Evolutionary conservation across 345 rosid genomes (phyloP).

Genomic region (Microthlaspi erraticum): DNA sequence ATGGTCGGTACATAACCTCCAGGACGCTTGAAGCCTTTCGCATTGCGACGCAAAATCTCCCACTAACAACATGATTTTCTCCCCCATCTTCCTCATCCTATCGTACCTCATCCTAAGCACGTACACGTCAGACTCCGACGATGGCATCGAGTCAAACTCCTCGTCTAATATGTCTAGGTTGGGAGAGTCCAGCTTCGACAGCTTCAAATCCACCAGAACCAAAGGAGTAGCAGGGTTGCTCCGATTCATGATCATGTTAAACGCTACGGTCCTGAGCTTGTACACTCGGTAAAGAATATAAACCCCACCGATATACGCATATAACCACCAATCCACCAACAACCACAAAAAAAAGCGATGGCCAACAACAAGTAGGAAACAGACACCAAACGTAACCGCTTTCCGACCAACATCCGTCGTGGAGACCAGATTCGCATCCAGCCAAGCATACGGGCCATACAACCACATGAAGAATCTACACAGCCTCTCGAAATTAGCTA

Average conservation of each 20-base stretch:
- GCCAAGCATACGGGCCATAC: neutral
- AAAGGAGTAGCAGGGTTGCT: neutral
- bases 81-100: neutral
- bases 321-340: neutral
- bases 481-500: conserved; percentile 10
- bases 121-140: neutral
- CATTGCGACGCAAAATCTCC: conserved; percentile 18
- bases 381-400: neutral
- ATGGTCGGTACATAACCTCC: too few species aligned
- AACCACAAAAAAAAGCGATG: too few species aligned
- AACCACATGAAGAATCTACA: neutral
- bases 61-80: neutral
- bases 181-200: neutral
- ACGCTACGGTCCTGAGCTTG: neutral
- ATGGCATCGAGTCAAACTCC: conserved; percentile 17
- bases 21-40: neutral
- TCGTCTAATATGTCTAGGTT: conserved; percentile 19
- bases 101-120: conserved; percentile 27
- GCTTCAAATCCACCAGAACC: conserved; percentile 12
- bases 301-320: neutral
- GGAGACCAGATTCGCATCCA: neutral
- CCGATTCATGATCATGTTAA: neutral
- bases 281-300: neutral
- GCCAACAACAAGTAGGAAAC: too few species aligned
- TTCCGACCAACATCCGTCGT: neutral